Base-by-base conservation (phyloP, 495 filamentous ascomycete species). In the Sordaria brevicollis region DNA sequence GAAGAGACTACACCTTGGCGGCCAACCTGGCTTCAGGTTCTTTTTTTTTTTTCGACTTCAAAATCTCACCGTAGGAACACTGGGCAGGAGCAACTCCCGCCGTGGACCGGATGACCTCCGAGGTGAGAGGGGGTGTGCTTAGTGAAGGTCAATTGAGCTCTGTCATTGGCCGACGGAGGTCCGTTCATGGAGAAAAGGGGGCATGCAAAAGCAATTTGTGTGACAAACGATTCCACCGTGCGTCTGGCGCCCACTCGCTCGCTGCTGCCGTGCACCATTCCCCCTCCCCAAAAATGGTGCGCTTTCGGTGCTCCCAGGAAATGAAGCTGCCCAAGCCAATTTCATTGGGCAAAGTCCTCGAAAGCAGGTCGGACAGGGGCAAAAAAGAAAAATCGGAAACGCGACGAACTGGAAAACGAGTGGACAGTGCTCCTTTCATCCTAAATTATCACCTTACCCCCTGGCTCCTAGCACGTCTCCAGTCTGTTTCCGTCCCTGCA, bases 371-470 rank as follows among this genome's bases (percentile, higher is more conserved):
- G 49, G 62, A 69, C 66, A 54, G 67, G 71, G 69, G 41, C 39
- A 71, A 71, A 77, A 37, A 74, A 76, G 70, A 73, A 77, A 73
- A 72, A 71, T 68, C 69, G 67, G 67, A 73, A 74, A 71, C 66
- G 65, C 49, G 66, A 70, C 66, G 35, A 67, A n/a, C n/a, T 34
- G 2, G 10, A 67, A 68, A 72, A 67, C 68, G 62, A 71, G 65
- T 69, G 67, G 67, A 35, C 67, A 68, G 65, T 71, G 72, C 70
- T 36, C 37, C 35, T 62, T 62, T 35, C 65, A 43, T 41, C 36
- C 19, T 54, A 54, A 36, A 54, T 13, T 54, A 54, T 1, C 43
- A n/a, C 10, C 43, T 13, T 54, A 54, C 4, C 43, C 43, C 10
- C 43, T 13, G 19, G 43, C 19, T 54, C 43, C 41, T 10, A 54